Evolutionary conservation across 1,139 yeast species (phyloP), one percentile per base, ranked within the genome.

Genomic region (Debaryomycetaceae sp.): DNA sequence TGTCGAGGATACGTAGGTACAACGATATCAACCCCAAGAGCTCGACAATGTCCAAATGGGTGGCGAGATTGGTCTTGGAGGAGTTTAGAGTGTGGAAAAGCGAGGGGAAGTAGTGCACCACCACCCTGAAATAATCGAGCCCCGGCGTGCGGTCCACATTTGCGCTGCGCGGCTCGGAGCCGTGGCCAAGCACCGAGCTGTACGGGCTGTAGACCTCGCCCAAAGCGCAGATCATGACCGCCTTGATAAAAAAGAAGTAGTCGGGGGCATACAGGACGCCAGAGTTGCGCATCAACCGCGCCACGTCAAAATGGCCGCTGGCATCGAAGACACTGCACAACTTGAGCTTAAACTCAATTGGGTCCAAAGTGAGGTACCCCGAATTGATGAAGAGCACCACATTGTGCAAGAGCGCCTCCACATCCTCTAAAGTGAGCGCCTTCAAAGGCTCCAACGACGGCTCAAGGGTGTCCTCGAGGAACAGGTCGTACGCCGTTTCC

Each of bases 301-400:
- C 23, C 7, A 25, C 6, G 11, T 24, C 26, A n/a, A 29, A 18
- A 16, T 32, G 29, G 16, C 50, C 49, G 8, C 32, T 28, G 1
- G 28, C 23, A 5, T 37, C 34, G 28, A 49, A 56, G 32, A 47
- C 50, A 2, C 15, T 6, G 12, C 25, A 29, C 6, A 45, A 32
- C 22, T 38, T 39, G 8, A 29, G 25, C 25, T 38, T 37, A 29
- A 54, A 55, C 8, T 46, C 45, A 4, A 28, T 33, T 1, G 53
- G 48, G 29, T 52, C 51, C 3, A 55, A 35, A 1, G 53, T 53
- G 16, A 56, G 40, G 28, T 51, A 56, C 3, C 61, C 60, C 10
- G 50, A 41, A 29, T 51, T 53, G 4, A 55, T 37, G 29, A 51
- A 56, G 3, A 39, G 32, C 2, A 47, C 44, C 11, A 50, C 49